Evolutionary conservation across 257 asterid genomes (phyloP).

Genomic region (Buddleja alternifolia): DNA sequence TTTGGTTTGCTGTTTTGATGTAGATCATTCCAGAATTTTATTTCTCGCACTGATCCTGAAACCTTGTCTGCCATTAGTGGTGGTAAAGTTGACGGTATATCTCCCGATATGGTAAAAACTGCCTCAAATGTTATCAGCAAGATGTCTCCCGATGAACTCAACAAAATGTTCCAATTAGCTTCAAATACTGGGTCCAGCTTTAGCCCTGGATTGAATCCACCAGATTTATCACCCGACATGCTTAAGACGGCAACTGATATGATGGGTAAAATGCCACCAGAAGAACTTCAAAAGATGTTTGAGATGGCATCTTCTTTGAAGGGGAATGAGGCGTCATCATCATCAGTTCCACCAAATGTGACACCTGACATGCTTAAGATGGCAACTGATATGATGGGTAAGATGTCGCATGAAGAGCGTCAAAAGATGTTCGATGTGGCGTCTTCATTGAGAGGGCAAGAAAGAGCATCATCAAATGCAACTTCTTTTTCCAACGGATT

Average conservation of each 20-base stretch:
- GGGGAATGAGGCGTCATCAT: conserved; percentile 51
- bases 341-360: conserved; percentile 58
- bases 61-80: conserved; percentile 73
- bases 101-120: conserved; percentile 88
- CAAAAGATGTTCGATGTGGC: conserved; percentile 77
- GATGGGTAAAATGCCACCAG: conserved; percentile 92
- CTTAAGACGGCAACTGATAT: conserved; percentile 81
- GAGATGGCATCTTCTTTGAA: conserved; percentile 78
- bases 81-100: conserved; percentile 70
- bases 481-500: conserved; percentile 41
- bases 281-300: conserved; percentile 77
- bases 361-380: conserved; percentile 87
- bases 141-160: conserved; percentile 93
- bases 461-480: conserved; percentile 44
- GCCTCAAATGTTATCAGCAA: conserved; percentile 72
- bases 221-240: conserved; percentile 80
- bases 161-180: conserved; percentile 75
- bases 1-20: conserved; percentile 25
- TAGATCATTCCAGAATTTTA: conserved; percentile 84
- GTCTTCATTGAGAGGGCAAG: conserved; percentile 70
- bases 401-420: conserved; percentile 86
- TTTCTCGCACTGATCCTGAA: conserved; percentile 80
- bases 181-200: conserved; percentile 44
- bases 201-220: conserved; percentile 59
- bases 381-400: conserved; percentile 87